These are phyloP conservation scores for Fusarium duplospermum DNA, from an alignment of 2,329 filamentous ascomycete genomes.

Conservation along the genomic window DNA sequence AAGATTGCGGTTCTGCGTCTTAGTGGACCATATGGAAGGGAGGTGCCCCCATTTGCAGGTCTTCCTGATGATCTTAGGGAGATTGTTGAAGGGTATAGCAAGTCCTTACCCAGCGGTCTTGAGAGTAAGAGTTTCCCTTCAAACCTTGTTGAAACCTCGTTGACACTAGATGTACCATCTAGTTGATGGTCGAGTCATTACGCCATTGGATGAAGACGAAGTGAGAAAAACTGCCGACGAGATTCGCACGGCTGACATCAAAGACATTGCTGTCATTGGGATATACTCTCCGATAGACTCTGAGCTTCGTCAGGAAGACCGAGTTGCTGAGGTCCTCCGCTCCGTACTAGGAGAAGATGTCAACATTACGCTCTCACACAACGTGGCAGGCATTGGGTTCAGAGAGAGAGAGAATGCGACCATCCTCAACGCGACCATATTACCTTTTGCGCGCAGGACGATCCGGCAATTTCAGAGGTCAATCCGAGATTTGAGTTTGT, in stretches of 20 bases:
- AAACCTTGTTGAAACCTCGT: fast-evolving
- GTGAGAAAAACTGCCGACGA: background rate
- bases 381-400: conserved; percentile 54
- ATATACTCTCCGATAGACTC: conserved; percentile 14
- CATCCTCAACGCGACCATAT: conserved; percentile 71
- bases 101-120: conserved; percentile 55
- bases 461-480: conserved; percentile 65
- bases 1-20: conserved; percentile 58
- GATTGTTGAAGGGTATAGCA: conserved; percentile 52
- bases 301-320: background rate
- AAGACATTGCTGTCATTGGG: conserved; percentile 2
- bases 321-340: background rate
- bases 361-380: conserved; percentile 10
- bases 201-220: background rate
- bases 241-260: conserved; percentile 7
- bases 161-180: background rate
- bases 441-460: conserved; percentile 65
- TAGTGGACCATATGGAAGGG: conserved; percentile 52
- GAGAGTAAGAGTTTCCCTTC: conserved; percentile 48
- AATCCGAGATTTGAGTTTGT: conserved; percentile 55
- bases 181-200: conserved; percentile 18
- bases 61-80: conserved; percentile 52
- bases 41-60: conserved; percentile 57
- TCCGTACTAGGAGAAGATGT: background rate
- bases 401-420: conserved; percentile 72